Percentiles rank a stretch among this genome's conserved stretches.
phyloP scores from a whole-genome alignment of 352 stramenopile genomes.

The Pythium dissotocum region DNA sequence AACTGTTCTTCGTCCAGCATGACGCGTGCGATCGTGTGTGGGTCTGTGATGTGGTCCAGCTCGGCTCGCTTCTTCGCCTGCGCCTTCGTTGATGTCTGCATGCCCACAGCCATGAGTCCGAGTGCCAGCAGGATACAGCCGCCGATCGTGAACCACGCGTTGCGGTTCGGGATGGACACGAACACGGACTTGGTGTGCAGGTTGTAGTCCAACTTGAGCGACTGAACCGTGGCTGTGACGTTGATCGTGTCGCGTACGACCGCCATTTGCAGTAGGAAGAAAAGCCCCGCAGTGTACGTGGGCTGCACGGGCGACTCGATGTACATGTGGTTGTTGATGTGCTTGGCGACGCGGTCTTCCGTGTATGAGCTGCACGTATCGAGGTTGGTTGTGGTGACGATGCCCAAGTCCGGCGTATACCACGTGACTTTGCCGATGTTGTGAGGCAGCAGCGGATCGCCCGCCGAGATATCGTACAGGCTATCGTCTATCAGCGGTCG shows the following conservation, averaged over 20 bases:
- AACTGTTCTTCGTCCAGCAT: background rate
- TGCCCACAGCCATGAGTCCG: background rate
- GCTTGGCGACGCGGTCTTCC: background rate
- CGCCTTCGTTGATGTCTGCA: background rate
- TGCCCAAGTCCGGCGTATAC: background rate
- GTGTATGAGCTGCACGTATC: background rate
- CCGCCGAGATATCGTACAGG: background rate
- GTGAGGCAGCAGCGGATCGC: background rate
- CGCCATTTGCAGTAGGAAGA: background rate
- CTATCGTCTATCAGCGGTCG: background rate
- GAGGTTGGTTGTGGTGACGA: background rate
- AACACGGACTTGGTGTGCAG: background rate
- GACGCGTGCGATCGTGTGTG: background rate
- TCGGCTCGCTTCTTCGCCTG: background rate
- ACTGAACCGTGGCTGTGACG: background rate
- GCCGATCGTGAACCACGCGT: background rate
- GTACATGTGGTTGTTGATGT: constrained; percentile 2
- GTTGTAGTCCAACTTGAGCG: background rate
- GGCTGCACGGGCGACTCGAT: background rate
- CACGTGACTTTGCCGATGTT: background rate
- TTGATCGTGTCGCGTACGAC: background rate
- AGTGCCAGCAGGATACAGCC: background rate
- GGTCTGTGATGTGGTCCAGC: background rate
- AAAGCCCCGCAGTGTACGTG: background rate
- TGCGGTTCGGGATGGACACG: background rate